Evolutionary conservation across 139 green algal species (phyloP).

Genomic region (Nannochloris sp.): DNA sequence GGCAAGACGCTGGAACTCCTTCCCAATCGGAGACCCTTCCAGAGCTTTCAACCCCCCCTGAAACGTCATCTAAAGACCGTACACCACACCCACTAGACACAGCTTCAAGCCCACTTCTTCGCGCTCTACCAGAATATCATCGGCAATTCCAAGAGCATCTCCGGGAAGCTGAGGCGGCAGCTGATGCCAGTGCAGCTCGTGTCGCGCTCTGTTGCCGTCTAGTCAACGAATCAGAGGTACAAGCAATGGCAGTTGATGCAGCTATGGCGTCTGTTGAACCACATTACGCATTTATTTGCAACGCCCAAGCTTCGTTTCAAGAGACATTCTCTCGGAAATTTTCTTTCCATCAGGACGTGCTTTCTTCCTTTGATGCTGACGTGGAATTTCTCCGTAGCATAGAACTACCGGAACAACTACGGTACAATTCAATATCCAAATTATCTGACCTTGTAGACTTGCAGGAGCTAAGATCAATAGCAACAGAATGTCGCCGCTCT

Average conservation of each 20-base stretch:
- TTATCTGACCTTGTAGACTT: constrained; percentile 60
- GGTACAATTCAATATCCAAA: neutral
- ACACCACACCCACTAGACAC: constrained; percentile 58
- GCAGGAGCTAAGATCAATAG: constrained; percentile 51
- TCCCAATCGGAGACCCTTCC: constrained; percentile 40
- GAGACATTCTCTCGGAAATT: constrained; percentile 25
- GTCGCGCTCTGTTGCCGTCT: constrained; percentile 49
- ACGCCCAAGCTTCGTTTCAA: constrained; percentile 50
- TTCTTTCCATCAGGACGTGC: constrained; percentile 33
- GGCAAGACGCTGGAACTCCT: constrained; percentile 24
- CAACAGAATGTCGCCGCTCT: constrained; percentile 40
- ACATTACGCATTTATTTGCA: constrained; percentile 77
- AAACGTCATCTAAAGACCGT: constrained; percentile 16
- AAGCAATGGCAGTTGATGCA: constrained; percentile 69
- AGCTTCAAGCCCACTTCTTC: constrained; percentile 56
- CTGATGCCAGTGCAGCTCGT: neutral
- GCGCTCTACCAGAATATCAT: constrained; percentile 78
- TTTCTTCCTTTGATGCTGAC: constrained; percentile 66
- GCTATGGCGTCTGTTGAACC: constrained; percentile 78
- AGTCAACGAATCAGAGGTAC: constrained; percentile 72
- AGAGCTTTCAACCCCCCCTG: neutral
- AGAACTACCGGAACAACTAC: constrained; percentile 46
- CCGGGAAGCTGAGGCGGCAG: constrained; percentile 25
- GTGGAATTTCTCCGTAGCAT: constrained; percentile 48
- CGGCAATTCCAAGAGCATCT: constrained; percentile 70